Conservation (phyloP, 2,329 filamentous ascomycete genomes). For the Stenocarpella maydis region DNA sequence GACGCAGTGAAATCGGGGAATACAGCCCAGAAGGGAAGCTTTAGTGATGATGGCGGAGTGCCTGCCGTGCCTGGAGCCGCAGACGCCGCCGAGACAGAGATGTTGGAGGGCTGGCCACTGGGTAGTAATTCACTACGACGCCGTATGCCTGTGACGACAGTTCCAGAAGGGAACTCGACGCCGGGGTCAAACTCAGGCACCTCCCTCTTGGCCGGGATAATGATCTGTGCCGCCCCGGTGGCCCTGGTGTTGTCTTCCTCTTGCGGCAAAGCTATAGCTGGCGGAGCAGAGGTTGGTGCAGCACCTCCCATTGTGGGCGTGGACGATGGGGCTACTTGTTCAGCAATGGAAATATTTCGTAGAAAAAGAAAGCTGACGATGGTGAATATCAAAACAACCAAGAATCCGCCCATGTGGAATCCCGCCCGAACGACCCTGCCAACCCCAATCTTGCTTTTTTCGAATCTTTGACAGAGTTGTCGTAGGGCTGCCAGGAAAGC, state of each 20-base stretch:
- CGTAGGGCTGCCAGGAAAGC: not conserved
- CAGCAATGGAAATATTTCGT: not conserved
- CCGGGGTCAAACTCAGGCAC: not conserved
- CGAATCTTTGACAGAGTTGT: not conserved
- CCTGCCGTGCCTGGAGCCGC: not conserved
- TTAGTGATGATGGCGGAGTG: not conserved
- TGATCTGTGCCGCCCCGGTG: not conserved
- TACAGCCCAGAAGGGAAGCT: slow-evolving; percentile 27
- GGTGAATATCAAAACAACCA: slow-evolving; percentile 15
- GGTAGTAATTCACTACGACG: not conserved
- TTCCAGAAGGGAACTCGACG: not conserved
- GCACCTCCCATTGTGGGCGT: not conserved
- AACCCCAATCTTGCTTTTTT: not conserved
- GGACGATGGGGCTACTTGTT: slow-evolving; percentile 8
- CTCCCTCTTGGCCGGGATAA: slow-evolving; percentile 13
- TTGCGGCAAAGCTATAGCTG: not conserved
- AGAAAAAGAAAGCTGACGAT: slow-evolving; percentile 24
- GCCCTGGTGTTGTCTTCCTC: slow-evolving; percentile 1
- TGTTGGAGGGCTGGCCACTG: not conserved
- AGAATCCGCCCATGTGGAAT: not conserved
- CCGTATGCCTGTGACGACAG: not conserved
- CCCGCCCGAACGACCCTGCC: not conserved
- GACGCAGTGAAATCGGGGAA: slow-evolving; percentile 14
- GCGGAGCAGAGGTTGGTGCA: not conserved
- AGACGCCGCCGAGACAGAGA: slow-evolving; percentile 7